Evolutionary conservation across 495 filamentous ascomycete genomes (phyloP).

Genomic region (Aspergillus bertholletiae): DNA sequence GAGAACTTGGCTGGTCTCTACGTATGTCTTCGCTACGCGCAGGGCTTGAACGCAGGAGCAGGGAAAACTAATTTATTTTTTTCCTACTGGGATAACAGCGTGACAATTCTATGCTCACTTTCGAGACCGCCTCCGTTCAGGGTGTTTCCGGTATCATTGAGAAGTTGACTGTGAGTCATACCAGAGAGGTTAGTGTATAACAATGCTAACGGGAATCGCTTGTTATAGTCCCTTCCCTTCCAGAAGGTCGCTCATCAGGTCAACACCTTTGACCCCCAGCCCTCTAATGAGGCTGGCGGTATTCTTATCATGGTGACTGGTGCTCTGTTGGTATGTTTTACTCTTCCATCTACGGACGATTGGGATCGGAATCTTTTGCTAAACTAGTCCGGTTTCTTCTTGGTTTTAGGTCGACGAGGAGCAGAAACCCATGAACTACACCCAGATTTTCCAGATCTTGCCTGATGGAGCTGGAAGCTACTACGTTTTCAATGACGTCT

Average conservation of each 20-base stretch:
- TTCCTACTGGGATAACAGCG: constrained; percentile 48
- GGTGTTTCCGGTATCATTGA: constrained; percentile 63
- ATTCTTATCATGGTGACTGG: constrained; percentile 87
- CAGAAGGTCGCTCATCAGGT: constrained; percentile 69
- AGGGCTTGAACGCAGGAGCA: not conserved
- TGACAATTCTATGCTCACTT: constrained; percentile 87
- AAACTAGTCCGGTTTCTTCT: not conserved
- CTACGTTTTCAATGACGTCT: constrained; percentile 90
- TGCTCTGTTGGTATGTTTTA: constrained; percentile 63
- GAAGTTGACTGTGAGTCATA: constrained; percentile 66
- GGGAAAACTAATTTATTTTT: constrained; percentile 5
- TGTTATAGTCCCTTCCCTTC: constrained; percentile 69
- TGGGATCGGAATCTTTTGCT: not conserved
- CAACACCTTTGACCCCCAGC: constrained; percentile 73
- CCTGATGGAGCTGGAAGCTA: constrained; percentile 66
- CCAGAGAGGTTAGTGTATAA: not conserved
- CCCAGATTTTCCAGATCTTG: constrained; percentile 78
- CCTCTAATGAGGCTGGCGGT: constrained; percentile 51
- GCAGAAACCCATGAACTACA: constrained; percentile 76
- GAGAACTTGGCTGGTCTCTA: constrained; percentile 65
- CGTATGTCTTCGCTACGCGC: constrained; percentile 43
- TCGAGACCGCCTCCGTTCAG: constrained; percentile 61
- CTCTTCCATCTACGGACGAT: not conserved
- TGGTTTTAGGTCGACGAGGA: constrained; percentile 73
- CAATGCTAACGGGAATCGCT: not conserved